Percentiles rank a stretch among this genome's conserved stretches.
phyloP scores from a whole-genome alignment of 1,284 basidiomycete species.

The Wolfiporia cocos region DNA sequence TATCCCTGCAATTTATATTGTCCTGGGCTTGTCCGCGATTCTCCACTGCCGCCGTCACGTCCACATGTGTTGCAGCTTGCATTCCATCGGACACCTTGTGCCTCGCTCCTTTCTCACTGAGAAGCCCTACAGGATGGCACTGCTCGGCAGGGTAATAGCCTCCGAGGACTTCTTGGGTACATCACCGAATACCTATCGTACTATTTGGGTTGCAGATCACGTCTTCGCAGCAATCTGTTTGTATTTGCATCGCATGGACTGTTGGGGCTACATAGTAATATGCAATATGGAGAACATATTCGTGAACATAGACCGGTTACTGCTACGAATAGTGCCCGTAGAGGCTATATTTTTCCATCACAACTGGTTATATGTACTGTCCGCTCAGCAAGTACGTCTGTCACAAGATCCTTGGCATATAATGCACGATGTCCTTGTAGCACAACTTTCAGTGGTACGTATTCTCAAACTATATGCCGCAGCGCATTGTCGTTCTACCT shows the following conservation, averaged over 20 bases:
- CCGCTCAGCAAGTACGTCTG: no score
- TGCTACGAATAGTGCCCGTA: no score
- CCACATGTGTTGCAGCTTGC: conserved; percentile 1
- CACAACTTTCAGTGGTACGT: no score
- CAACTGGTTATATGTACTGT: no score
- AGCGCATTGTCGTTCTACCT: no score
- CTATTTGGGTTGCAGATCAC: conserved; percentile 4
- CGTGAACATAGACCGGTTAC: no score
- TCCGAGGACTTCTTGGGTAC: conserved; percentile 3
- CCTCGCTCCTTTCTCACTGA: conserved; percentile 1
- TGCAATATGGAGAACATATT: conserved; percentile 3
- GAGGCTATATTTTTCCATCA: no score
- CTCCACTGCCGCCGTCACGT: neutral
- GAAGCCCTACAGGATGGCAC: neutral
- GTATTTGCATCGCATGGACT: conserved; percentile 8
- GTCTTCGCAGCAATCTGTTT: conserved; percentile 7
- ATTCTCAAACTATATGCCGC: no score
- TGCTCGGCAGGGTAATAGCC: neutral
- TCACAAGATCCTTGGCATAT: no score
- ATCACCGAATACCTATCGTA: conserved; percentile 5
- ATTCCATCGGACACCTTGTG: conserved; percentile 7
- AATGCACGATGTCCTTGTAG: no score
- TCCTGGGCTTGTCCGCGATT: conserved; percentile 5
- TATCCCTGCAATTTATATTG: conserved; percentile 15
- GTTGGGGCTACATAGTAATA: conserved; percentile 6